Evolutionary conservation across 202 grass and related monocot species (phyloP).

Genomic region (Bolboschoenoplectus hybrid): DNA sequence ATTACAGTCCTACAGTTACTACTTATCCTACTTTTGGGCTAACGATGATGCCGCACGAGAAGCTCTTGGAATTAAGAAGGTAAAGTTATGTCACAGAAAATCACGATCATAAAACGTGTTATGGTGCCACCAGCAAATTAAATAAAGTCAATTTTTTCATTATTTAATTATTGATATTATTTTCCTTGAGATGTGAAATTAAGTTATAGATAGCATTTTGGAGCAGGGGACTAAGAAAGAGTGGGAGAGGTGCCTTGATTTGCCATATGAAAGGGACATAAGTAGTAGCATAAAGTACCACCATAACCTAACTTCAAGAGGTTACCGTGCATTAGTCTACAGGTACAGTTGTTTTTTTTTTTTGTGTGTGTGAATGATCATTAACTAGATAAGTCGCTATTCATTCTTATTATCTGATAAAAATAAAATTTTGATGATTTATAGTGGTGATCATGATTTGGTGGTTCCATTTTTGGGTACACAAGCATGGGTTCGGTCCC

Average conservation of each 20-base stretch:
- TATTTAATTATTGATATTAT: not conserved
- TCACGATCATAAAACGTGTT: not conserved
- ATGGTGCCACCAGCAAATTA: not conserved
- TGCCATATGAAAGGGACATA: constrained; percentile 32
- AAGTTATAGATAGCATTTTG: not conserved
- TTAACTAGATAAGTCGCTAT: not conserved
- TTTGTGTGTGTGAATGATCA: not conserved
- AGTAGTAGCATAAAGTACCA: constrained; percentile 47
- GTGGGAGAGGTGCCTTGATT: constrained; percentile 40
- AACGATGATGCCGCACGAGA: constrained; percentile 38
- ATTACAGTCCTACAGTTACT: constrained; percentile 34
- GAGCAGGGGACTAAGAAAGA: constrained; percentile 42
- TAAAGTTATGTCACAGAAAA: constrained; percentile 23
- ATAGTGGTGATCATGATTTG: constrained; percentile 68
- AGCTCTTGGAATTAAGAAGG: constrained; percentile 52
- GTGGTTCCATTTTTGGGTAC: constrained; percentile 45
- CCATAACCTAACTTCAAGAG: constrained; percentile 38
- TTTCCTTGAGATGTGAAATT: not conserved
- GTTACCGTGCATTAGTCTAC: constrained; percentile 50
- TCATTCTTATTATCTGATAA: not conserved
- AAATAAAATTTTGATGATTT: not conserved
- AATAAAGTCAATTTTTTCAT: not conserved
- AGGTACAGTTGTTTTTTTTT: constrained; percentile 29
- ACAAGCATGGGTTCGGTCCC: constrained; percentile 56
- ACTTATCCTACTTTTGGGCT: constrained; percentile 65